Conservation (phyloP, 2,329 filamentous ascomycete species). For the Cladosporium sp. region DNA sequence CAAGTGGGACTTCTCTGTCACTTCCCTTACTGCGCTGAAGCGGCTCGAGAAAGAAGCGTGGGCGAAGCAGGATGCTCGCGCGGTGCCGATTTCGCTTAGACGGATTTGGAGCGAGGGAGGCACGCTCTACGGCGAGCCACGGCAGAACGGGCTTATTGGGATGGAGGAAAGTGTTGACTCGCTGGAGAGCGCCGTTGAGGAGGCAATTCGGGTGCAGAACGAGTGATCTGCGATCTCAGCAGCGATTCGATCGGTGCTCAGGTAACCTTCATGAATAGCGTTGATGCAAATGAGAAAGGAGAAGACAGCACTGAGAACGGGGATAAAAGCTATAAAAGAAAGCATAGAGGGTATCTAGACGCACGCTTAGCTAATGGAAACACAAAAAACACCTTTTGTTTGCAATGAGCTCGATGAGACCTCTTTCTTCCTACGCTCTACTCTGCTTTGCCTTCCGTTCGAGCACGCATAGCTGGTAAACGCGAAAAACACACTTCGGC, state of each 20-base stretch:
- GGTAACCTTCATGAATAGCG: not conserved
- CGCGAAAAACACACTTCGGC: not conserved
- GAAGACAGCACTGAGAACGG: not conserved
- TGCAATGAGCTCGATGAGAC: too few species aligned
- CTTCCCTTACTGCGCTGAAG: conserved; percentile 51
- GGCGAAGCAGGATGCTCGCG: conserved; percentile 48
- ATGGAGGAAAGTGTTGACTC: conserved; percentile 49
- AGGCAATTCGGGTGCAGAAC: conserved; percentile 27
- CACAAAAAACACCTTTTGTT: not conserved
- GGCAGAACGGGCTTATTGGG: conserved; percentile 59
- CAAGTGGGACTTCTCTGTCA: conserved; percentile 52
- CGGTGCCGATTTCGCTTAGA: conserved; percentile 57
- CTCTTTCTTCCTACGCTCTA: too few species aligned
- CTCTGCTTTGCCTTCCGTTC: too few species aligned
- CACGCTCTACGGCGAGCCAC: conserved; percentile 61
- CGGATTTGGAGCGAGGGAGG: conserved; percentile 71
- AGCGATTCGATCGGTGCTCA: not conserved
- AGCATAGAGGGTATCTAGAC: not conserved
- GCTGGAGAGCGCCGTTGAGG: conserved; percentile 45
- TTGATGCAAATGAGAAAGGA: not conserved
- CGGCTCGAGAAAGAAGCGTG: conserved; percentile 58
- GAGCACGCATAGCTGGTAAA: too few species aligned
- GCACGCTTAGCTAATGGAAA: not conserved
- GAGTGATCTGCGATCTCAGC: not conserved
- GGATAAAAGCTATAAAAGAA: not conserved